Percentiles rank a stretch among this genome's conserved stretches.
These are phyloP conservation scores for Meripilus lineatus DNA, from an alignment of 1,284 basidiomycete genomes.

Conservation along the genomic window DNA sequence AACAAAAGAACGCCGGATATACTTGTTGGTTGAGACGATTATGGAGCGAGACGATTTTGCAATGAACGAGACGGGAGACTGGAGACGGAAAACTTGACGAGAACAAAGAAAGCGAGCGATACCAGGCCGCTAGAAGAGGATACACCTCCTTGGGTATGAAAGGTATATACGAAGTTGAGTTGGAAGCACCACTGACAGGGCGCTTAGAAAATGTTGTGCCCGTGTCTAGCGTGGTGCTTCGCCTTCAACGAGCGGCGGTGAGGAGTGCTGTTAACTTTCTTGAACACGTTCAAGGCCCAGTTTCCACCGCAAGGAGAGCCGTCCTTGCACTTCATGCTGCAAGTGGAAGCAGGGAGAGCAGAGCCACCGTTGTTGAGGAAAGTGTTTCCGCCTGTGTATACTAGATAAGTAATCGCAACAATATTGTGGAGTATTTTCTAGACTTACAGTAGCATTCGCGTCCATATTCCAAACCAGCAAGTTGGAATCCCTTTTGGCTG, in stretches of 20 bases:
- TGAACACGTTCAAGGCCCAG: slow-evolving; percentile 11
- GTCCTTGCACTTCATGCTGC: slow-evolving; percentile 11
- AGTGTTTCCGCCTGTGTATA: neutral
- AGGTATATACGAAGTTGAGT: too few relatives aligned
- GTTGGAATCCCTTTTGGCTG: slow-evolving; percentile 15
- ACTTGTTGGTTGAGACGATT: too few relatives aligned
- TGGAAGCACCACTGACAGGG: too few relatives aligned
- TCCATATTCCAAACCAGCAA: slow-evolving; percentile 23
- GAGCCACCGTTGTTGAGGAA: slow-evolving; percentile 8
- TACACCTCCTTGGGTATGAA: too few relatives aligned
- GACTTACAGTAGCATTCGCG: slow-evolving; percentile 19
- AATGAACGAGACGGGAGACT: too few relatives aligned
- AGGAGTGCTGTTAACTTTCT: neutral
- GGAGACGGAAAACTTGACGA: too few relatives aligned
- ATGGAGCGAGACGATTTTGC: too few relatives aligned
- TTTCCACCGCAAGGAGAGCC: slow-evolving; percentile 13
- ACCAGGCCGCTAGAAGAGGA: too few relatives aligned
- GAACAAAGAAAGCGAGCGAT: too few relatives aligned
- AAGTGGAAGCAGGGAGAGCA: slow-evolving; percentile 4
- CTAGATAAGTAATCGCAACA: neutral
- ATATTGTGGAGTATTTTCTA: neutral
- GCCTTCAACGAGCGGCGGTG: slow-evolving; percentile 7
- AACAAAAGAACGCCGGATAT: too few relatives aligned
- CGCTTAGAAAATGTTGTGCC: too few relatives aligned
- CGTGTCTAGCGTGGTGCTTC: too few relatives aligned